A percentile compares a stretch with the other conserved stretches of the same genome.
Conservation (phyloP, 83 land plant species). For the Picea engelmannii region DNA sequence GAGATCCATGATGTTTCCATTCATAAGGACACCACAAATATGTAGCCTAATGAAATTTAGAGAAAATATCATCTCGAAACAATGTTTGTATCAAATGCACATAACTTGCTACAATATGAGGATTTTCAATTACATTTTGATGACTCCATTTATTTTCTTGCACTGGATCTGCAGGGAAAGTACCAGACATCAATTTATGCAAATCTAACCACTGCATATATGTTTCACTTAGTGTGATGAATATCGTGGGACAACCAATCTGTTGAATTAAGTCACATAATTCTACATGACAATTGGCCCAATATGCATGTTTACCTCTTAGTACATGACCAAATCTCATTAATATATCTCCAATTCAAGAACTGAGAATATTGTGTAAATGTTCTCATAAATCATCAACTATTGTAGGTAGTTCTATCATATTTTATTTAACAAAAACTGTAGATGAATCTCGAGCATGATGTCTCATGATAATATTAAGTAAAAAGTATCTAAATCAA, state of each 20-base stretch:
- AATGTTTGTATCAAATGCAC: too few species aligned
- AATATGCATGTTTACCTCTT: not conserved
- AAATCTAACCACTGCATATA: not conserved
- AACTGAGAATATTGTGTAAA: not conserved
- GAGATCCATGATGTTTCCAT: too few species aligned
- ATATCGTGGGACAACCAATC: not conserved
- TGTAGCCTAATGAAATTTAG: too few species aligned
- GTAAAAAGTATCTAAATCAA: not conserved
- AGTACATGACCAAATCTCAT: not conserved
- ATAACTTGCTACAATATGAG: too few species aligned
- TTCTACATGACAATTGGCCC: not conserved
- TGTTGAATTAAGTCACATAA: not conserved
- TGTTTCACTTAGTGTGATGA: not conserved
- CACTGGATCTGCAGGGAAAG: not conserved
- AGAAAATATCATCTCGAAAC: too few species aligned
- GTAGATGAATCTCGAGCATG: not conserved
- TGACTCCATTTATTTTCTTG: not conserved
- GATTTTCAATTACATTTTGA: not conserved
- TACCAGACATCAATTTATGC: not conserved
- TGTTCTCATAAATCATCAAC: not conserved
- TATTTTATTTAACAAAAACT: not conserved
- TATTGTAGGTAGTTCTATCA: not conserved
- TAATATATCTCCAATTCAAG: not conserved
- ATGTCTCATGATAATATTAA: not conserved
- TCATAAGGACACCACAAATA: too few species aligned